Base-by-base conservation (phyloP, 768 basidiomycete genomes). In the Mycena albidolilacea region DNA sequence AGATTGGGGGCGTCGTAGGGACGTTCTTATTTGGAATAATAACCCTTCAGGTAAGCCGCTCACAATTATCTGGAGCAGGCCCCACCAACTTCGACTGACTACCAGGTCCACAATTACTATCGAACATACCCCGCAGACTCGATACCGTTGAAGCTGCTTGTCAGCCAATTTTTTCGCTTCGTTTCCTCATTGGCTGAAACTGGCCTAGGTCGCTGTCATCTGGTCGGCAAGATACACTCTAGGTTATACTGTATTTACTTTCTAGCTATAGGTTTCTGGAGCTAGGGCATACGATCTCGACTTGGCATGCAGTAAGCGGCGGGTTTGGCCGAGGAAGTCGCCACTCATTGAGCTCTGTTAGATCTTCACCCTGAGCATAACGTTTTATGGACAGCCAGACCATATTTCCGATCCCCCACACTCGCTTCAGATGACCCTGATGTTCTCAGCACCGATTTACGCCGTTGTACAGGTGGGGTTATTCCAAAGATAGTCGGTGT, bases 251-350 rank as follows among this genome's bases (percentile, higher is more conserved):
- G 17, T 52, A 21, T 52, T 52, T n/a, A 52, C n/a, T 52, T 52
- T 52, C 50, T 52, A n/a, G 50, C n/a, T 52, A n/a, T 21, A 52
- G 50, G 50, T 52, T 52, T 52, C 50, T 52, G n/a, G 50, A 52
- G 50, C 50, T 21, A n/a, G 50, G 50, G 50, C 50, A 52, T 52
- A 52, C 50, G 17, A 52, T 52, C n/a, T 52, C 50, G 50, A 52
- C 50, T n/a, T n/a, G 19, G 50, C 50, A 21, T 52, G 19, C 50
- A 21, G 50, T 52, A 52, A 52, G 50, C 50, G 50, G n/a, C n/a
- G n/a, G 50, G 50, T 52, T 21, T 21, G 50, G 50, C 50, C 50
- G n/a, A 21, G n/a, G 50, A 52, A 52, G 50, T 52, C 50, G 50
- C 10, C 50, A 21, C 50, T 52, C 50, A 52, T 23, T 52, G 19